A percentile compares a stretch with the other conserved stretches of the same genome.
phyloP scores from a whole-genome alignment of 1,284 basidiomycete species.

The Pascua sp. region DNA sequence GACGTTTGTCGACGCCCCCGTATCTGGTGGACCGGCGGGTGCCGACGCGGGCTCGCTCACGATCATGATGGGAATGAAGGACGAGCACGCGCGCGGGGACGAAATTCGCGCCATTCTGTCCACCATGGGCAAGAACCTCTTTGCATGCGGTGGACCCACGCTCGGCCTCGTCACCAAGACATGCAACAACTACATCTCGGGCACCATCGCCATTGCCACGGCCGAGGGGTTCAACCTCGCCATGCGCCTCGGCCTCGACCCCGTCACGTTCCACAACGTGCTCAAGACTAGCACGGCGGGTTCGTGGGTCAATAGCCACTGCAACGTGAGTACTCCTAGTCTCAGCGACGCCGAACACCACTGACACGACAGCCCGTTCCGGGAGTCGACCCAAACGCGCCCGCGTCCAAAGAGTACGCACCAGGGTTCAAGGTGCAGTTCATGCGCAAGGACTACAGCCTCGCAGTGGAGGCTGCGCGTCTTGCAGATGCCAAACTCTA shows the following conservation, averaged over 20 bases:
- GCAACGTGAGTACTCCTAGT: background rate
- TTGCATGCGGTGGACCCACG: constrained; percentile 11
- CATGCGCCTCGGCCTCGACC: constrained; percentile 11
- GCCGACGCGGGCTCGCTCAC: constrained; percentile 4
- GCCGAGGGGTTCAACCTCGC: constrained; percentile 15
- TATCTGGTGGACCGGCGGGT: constrained; percentile 7
- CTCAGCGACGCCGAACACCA: background rate
- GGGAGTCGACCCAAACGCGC: constrained; percentile 3
- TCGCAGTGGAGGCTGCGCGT: constrained; percentile 3
- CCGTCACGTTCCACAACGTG: constrained; percentile 5
- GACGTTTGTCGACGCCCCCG: constrained; percentile 12
- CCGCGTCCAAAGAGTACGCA: constrained; percentile 4
- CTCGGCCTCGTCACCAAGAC: constrained; percentile 9
- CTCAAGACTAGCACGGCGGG: constrained; percentile 1
- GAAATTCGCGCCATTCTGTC: background rate
- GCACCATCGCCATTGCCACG: constrained; percentile 14
- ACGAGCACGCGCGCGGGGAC: constrained; percentile 1
- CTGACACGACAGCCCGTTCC: constrained; percentile 8
- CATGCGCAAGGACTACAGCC: constrained; percentile 11
- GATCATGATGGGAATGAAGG: constrained; percentile 7
- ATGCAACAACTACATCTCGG: constrained; percentile 16
- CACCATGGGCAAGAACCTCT: constrained; percentile 9
- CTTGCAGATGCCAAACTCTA: background rate
- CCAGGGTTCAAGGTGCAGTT: constrained; percentile 10
- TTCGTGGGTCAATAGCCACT: constrained; percentile 8